These are phyloP conservation scores for Collybia sordida DNA, from an alignment of 768 basidiomycete genomes.

Conservation along the genomic window DNA sequence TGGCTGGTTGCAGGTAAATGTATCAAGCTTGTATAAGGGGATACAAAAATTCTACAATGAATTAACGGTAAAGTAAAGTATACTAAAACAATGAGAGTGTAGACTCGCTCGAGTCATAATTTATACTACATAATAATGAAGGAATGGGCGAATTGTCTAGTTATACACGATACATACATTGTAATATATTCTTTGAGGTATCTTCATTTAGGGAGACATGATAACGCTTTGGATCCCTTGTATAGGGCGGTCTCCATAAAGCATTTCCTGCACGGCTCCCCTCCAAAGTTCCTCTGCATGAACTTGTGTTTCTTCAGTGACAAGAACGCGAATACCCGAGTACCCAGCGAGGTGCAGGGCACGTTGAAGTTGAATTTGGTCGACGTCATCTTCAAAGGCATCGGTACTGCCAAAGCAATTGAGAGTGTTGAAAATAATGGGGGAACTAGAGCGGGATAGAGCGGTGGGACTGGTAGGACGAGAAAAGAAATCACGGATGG, in stretches of 20 bases:
- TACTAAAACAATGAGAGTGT: too few species aligned
- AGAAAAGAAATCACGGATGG: conserved; percentile 27
- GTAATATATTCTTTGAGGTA: not conserved
- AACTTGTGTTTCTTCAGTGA: conserved; percentile 9
- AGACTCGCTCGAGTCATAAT: not conserved
- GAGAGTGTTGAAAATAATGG: conserved; percentile 19
- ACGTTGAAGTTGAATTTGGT: conserved; percentile 22
- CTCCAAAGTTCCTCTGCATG: conserved; percentile 14
- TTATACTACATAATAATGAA: too few species aligned
- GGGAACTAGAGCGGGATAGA: conserved; percentile 23
- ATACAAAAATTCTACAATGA: too few species aligned
- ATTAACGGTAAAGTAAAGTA: too few species aligned
- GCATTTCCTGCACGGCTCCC: conserved; percentile 7
- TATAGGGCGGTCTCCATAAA: conserved; percentile 1
- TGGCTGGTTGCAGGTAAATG: too few species aligned
- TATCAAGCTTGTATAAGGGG: too few species aligned
- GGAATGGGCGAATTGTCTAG: too few species aligned
- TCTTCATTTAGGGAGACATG: not conserved
- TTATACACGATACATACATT: too few species aligned
- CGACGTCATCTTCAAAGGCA: conserved; percentile 30
- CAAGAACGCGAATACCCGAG: conserved; percentile 10
- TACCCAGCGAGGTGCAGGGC: conserved; percentile 11
- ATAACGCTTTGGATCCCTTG: not conserved
- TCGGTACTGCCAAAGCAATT: conserved; percentile 31
- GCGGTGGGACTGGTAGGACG: conserved; percentile 26